phyloP scores from a whole-genome alignment of 2,329 filamentous ascomycete genomes.

The Botrytis byssoidea region DNA sequence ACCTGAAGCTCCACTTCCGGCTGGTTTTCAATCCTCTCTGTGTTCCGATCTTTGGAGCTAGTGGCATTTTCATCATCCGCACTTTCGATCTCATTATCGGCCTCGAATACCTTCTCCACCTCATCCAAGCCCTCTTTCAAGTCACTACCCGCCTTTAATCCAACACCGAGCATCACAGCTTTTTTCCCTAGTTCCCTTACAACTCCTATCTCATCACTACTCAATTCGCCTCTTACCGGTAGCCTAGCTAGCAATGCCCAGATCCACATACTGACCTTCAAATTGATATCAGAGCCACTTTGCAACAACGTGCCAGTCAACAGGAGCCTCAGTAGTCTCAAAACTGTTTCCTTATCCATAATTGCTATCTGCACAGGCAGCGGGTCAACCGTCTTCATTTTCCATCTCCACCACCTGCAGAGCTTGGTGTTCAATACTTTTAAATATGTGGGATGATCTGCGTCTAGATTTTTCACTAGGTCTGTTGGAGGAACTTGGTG shows the following conservation, averaged over 20 bases:
- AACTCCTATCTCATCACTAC: constrained; percentile 71
- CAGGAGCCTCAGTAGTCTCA: constrained; percentile 66
- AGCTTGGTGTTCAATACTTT: constrained; percentile 40
- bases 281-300: constrained; percentile 57
- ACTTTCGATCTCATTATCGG: constrained; percentile 43
- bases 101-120: constrained; percentile 49
- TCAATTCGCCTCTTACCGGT: constrained; percentile 71
- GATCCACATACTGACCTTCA: constrained; percentile 75
- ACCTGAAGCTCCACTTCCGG: not conserved
- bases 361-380: constrained; percentile 58
- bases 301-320: constrained; percentile 58
- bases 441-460: constrained; percentile 50
- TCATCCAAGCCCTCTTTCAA: constrained; percentile 45
- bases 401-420: constrained; percentile 53
- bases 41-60: constrained; percentile 15
- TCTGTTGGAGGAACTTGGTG: constrained; percentile 53
- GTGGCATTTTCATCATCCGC: constrained; percentile 38
- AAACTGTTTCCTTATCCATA: constrained; percentile 64
- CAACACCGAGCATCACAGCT: constrained; percentile 55
- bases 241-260: constrained; percentile 79
- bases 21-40: not conserved
- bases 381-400: constrained; percentile 55
- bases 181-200: constrained; percentile 78
- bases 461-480: constrained; percentile 53
- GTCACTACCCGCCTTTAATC: constrained; percentile 38